Percentiles rank a stretch among this genome's conserved stretches.
These are phyloP conservation scores for Passiflora organensis DNA, from an alignment of 345 rosid species.

Conservation along the genomic window DNA sequence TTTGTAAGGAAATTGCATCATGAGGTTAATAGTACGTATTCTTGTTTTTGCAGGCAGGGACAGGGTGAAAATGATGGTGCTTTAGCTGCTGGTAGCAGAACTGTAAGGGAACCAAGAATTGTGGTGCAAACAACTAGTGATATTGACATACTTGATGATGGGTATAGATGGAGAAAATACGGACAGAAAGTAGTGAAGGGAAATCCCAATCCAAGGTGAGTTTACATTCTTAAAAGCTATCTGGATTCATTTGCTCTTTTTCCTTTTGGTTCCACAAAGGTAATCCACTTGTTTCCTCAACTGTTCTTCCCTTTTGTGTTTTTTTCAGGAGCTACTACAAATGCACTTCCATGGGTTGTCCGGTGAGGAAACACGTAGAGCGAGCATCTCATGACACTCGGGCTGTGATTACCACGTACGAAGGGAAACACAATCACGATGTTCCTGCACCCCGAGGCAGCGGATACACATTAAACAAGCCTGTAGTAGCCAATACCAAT, in stretches of 20 bases:
- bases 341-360: constrained; percentile 24
- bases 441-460: constrained; percentile 40
- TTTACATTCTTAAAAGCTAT: neutral
- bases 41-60: constrained; percentile 14
- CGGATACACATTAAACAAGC: constrained; percentile 47
- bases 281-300: neutral
- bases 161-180: constrained; percentile 32
- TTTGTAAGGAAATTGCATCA: neutral
- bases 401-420: constrained; percentile 33
- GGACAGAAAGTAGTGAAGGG: constrained; percentile 34
- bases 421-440: constrained; percentile 34
- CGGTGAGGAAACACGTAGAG: constrained; percentile 33
- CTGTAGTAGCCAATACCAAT: constrained; percentile 11
- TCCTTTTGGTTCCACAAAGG: neutral
- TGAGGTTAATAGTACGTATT: neutral
- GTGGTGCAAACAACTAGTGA: constrained; percentile 35
- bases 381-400: constrained; percentile 28
- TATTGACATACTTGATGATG: constrained; percentile 32
- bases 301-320: neutral
- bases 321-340: constrained; percentile 32
- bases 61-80: constrained; percentile 19
- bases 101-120: constrained; percentile 29
- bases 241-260: neutral
- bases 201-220: constrained; percentile 32
- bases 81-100: constrained; percentile 20